Evolutionary conservation across 306 rosid genomes (phyloP).

Genomic region (Pterocarpus macrocarpus): DNA sequence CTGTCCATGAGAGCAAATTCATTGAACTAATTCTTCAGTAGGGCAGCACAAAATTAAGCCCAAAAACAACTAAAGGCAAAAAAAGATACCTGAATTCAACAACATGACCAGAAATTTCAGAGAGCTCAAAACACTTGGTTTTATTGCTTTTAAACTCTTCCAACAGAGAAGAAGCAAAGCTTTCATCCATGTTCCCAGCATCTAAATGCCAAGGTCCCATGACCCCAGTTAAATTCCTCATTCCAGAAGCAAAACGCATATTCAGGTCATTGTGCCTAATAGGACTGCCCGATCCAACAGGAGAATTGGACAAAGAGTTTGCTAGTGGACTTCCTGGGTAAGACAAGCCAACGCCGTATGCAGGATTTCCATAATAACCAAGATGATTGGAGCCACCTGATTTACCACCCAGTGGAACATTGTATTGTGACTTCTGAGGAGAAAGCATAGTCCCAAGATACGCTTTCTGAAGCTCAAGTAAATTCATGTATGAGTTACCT

Average conservation of each 20-base stretch:
- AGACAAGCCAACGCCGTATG: slow-evolving; percentile 78
- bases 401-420: slow-evolving; percentile 69
- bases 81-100: slow-evolving; percentile 76
- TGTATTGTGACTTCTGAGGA: slow-evolving; percentile 89
- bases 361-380: slow-evolving; percentile 85
- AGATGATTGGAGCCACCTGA: slow-evolving; percentile 78
- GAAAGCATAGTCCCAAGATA: slow-evolving; percentile 75
- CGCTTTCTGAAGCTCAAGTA: slow-evolving; percentile 88
- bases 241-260: slow-evolving; percentile 80
- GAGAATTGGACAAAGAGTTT: slow-evolving; percentile 75
- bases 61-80: slow-evolving; percentile 17
- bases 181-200: slow-evolving; percentile 72
- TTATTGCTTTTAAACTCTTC: slow-evolving; percentile 92
- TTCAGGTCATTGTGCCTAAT: slow-evolving; percentile 81
- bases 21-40: slow-evolving; percentile 23
- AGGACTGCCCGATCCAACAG: slow-evolving; percentile 93
- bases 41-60: slow-evolving; percentile 32
- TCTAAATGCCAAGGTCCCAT: slow-evolving; percentile 91
- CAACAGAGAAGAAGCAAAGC: slow-evolving; percentile 77
- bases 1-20: slow-evolving; percentile 54
- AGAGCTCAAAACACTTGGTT: slow-evolving; percentile 83
- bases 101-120: slow-evolving; percentile 73
- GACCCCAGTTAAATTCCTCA: slow-evolving; percentile 85
- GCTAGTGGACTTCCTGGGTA: slow-evolving; percentile 94
- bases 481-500: slow-evolving; percentile 77